A percentile compares a stretch with the other conserved stretches of the same genome.
Conservation (phyloP, 495 filamentous ascomycete species). For the Parachaetomium inaequale region DNA sequence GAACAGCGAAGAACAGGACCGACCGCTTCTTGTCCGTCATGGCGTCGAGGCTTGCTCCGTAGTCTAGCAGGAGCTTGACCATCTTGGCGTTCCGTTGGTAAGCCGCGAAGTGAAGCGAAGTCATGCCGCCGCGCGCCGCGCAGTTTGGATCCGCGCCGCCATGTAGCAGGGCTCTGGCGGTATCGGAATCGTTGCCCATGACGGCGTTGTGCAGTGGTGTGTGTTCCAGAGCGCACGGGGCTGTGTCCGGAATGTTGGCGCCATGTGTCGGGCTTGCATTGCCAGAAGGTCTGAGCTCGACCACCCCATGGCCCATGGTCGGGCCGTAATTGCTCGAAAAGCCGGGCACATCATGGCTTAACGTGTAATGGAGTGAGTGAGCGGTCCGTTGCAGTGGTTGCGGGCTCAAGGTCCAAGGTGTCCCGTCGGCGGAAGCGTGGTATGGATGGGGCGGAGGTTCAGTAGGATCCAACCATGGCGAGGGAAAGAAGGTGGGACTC, state of each 20-base stretch:
- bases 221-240: not conserved
- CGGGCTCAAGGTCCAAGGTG: not conserved
- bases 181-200: constrained; percentile 1
- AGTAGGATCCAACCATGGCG: not conserved
- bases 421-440: not conserved
- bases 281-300: not conserved
- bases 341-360: not conserved
- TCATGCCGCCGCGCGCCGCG: constrained; percentile 13
- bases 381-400: not conserved
- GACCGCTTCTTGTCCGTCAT: constrained; percentile 15
- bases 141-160: constrained; percentile 6
- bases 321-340: not conserved
- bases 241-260: not conserved
- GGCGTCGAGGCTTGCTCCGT: constrained; percentile 20
- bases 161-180: not conserved
- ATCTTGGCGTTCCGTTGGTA: constrained; percentile 15
- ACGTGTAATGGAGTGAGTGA: not conserved
- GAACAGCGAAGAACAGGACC: constrained; percentile 23
- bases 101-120: constrained; percentile 21
- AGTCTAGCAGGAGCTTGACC: constrained; percentile 11
- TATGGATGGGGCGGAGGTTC: not conserved
- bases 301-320: not conserved
- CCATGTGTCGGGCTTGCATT: not conserved
- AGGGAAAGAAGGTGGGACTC: not conserved
- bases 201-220: constrained; percentile 19